Evolutionary conservation across 129 eudicot genomes (phyloP).

Genomic region (Pseudognaphalium luteoalbum): DNA sequence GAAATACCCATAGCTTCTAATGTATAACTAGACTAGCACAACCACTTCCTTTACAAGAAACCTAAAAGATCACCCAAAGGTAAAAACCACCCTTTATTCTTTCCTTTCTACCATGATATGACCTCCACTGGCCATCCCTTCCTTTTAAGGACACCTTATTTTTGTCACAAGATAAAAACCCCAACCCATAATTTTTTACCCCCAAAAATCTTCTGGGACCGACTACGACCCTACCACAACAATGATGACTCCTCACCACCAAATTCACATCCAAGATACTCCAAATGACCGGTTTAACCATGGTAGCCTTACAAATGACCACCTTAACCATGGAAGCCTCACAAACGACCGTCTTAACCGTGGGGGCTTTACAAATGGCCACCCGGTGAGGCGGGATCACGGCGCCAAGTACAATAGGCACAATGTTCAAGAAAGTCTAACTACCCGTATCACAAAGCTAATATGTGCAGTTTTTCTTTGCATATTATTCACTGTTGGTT

Average conservation of each 20-base stretch:
- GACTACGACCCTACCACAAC: not conserved
- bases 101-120: conserved; percentile 34
- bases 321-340: conserved; percentile 4
- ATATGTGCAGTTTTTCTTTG: conserved; percentile 59
- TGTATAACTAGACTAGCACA: conserved; percentile 35
- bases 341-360: conserved; percentile 15
- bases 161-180: conserved; percentile 20
- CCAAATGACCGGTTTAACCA: conserved; percentile 10
- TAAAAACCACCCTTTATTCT: conserved; percentile 33
- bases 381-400: conserved; percentile 49
- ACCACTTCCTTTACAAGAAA: conserved; percentile 25
- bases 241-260: conserved; percentile 35
- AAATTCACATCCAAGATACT: conserved; percentile 26
- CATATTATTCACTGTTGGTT: conserved; percentile 54
- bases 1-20: conserved; percentile 36
- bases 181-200: not conserved
- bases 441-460: conserved; percentile 69
- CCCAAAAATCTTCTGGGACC: not conserved
- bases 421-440: conserved; percentile 70
- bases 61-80: conserved; percentile 24
- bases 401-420: conserved; percentile 58
- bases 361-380: not conserved
- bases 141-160: conserved; percentile 21
- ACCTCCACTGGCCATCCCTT: conserved; percentile 35
- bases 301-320: not conserved